Base-by-base conservation (phyloP, 345 rosid species). In the Populus davidiana region DNA sequence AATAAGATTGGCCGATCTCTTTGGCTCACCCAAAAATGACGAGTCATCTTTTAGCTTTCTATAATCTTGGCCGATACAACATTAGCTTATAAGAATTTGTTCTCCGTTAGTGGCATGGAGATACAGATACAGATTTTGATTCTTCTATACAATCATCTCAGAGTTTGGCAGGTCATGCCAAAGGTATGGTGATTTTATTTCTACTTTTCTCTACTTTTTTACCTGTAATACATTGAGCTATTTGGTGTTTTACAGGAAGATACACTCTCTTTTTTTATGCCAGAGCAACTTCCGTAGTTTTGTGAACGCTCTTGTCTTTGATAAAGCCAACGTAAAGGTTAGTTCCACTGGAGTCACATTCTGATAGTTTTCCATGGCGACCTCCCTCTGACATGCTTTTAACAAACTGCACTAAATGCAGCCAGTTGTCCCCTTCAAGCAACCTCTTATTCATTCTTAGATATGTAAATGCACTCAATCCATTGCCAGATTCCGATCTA, bases 371-470 rank as follows among this genome's bases (percentile, higher is more conserved):
- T 77, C 80, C 79, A 31, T 81, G 86, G 75, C 87, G 82, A 35
- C 97, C 90, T 59, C 91, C 92, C 78, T 88, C 92, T 62, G 91
- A 86, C 97, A 93, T 93, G 89, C 84, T 87, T 80, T 81, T 89
- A 70, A 90, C 94, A 80, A 93, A 96, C 85, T 91, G 93, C 50
- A 88, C 98, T 23, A 92, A 56, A 79, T 91, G 81, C 76, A 89
- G 84, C 99, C 99, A 93, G 61, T 92, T 93, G 23, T 87, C 90
- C 56, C 85, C 97, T 67, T 93, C 98, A 36, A 96, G 92, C 89
- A 93, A 83, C 86, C 81, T 84, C 88, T 89, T 96, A 76, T 92
- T 93, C 94, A 93, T 81, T 83, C 99, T 86, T 83, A 93, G 80
- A 79, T 87, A 96, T 8, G 99, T 96, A 84, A 96, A 93, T 72